Evolutionary conservation across 2,329 filamentous ascomycete genomes (phyloP), one percentile per base, ranked within the genome.

Genomic region (Xylogone sp.): DNA sequence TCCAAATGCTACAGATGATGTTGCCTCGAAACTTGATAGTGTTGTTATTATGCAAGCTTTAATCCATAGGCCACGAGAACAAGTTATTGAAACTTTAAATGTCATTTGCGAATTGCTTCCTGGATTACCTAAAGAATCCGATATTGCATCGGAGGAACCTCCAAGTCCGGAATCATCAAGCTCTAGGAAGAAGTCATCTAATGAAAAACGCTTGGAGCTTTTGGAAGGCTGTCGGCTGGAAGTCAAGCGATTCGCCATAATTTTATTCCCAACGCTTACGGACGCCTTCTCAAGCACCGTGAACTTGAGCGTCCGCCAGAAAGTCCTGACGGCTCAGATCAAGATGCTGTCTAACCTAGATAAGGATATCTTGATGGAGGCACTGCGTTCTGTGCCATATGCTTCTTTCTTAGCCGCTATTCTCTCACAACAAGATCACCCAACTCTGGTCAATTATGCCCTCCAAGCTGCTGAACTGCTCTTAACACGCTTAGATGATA

Each of bases 281-380:
- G 92, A 99, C 68, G 93, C 92, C 1, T 99, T 96, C 65, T 97
- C 94, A 10, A 97, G 94, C 69, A 99, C 94, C 0, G 93, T 99
- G 57, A 99, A 99, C 65, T 74, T 97, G 16, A 90, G 84, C 51
- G 94, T 99, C 42, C 87, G 95, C 20, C 90, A 97, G 66, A 97
- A 96, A 71, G 94, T 99, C 2, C 78, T 99, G 29, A 90, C 84
- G 19, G 94, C 93, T n/a, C 94, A 99, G 64, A 75, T 97, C 43
- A 97, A 97, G 73, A 97, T 99, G 90, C 79, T 99, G 9, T 96
- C 91, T 12, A 96, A 97, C 58, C 73, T 99, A n/a, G 90, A 97
- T 60, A 84, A 83, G 43, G 77, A 81, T 34, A 90, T 99, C 47
- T 79, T 99, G 3, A 81, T 90, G 55, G 93, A 97, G 61, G 88